Evolutionary conservation across 2,329 filamentous ascomycete species (phyloP).

Genomic region (Calonectria pteridis): DNA sequence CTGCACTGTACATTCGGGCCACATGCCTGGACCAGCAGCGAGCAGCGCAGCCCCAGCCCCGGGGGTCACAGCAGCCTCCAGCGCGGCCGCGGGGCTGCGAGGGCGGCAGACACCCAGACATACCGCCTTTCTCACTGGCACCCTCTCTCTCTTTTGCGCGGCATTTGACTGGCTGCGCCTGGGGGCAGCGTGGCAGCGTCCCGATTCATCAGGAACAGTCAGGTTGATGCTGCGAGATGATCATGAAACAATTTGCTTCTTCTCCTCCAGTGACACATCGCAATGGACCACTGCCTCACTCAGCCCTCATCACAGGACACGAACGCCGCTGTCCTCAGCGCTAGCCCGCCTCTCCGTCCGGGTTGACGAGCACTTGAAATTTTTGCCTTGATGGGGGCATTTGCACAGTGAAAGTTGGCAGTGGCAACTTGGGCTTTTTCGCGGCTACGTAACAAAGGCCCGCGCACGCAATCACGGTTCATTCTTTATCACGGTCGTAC

Average conservation of each 20-base stretch:
- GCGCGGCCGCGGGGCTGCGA: not conserved
- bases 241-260: not conserved
- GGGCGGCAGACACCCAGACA: not conserved
- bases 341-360: not conserved
- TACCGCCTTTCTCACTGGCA: not conserved
- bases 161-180: conserved; percentile 18
- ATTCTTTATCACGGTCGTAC: not conserved
- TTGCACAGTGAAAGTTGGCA: not conserved
- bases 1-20: not conserved
- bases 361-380: not conserved
- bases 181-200: not conserved
- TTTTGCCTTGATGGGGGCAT: not conserved
- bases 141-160: conserved; percentile 7
- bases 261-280: not conserved
- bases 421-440: not conserved
- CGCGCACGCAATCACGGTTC: conserved; percentile 2
- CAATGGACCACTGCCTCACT: not conserved
- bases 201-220: not conserved
- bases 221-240: not conserved
- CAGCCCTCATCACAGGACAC: not conserved
- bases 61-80: not conserved
- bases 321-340: not conserved
- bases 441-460: not conserved
- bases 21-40: not conserved
- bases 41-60: not conserved